A percentile compares a stretch with the other conserved stretches of the same genome.
Conservation (phyloP, 176 grass and related monocot genomes). For the Miscanthus lutarioriparius region DNA sequence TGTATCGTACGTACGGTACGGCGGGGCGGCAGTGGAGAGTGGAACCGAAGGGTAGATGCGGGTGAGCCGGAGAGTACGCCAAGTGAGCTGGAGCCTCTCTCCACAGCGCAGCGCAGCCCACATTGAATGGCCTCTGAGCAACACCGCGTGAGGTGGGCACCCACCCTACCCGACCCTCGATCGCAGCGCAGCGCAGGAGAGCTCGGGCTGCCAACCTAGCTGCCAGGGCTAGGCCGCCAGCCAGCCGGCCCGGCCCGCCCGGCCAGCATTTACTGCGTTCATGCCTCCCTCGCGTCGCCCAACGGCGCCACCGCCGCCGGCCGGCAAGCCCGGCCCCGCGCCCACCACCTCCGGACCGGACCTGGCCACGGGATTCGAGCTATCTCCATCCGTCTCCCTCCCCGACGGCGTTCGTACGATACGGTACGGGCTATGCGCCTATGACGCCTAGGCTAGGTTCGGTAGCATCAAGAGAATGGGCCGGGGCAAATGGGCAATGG, state of each 20-base stretch:
- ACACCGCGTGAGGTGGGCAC: constrained; percentile 57
- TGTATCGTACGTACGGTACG: too few relatives aligned
- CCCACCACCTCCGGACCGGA: background rate
- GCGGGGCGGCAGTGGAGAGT: background rate
- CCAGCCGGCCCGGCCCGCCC: background rate
- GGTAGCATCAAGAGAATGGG: too few relatives aligned
- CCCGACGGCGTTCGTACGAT: background rate
- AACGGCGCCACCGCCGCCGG: constrained; percentile 31
- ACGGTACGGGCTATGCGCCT: background rate
- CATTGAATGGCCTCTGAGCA: constrained; percentile 59
- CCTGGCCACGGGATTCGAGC: constrained; percentile 12
- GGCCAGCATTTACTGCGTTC: constrained; percentile 49
- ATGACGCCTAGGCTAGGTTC: too few relatives aligned
- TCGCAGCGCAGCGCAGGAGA: background rate
- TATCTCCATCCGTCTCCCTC: background rate
- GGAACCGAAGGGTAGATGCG: background rate
- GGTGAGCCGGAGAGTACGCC: background rate
- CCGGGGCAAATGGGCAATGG: too few relatives aligned
- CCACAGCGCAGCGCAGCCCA: constrained; percentile 26
- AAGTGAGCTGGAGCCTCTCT: too few relatives aligned
- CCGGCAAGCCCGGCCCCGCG: constrained; percentile 1
- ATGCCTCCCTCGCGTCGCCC: constrained; percentile 54
- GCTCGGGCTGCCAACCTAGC: background rate
- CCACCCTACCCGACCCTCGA: background rate
- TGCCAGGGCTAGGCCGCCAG: background rate